Percentiles rank a stretch among this genome's conserved stretches.
Evolutionary conservation across 2,329 filamentous ascomycete species (phyloP).

Genomic region (Lachnellula arida): DNA sequence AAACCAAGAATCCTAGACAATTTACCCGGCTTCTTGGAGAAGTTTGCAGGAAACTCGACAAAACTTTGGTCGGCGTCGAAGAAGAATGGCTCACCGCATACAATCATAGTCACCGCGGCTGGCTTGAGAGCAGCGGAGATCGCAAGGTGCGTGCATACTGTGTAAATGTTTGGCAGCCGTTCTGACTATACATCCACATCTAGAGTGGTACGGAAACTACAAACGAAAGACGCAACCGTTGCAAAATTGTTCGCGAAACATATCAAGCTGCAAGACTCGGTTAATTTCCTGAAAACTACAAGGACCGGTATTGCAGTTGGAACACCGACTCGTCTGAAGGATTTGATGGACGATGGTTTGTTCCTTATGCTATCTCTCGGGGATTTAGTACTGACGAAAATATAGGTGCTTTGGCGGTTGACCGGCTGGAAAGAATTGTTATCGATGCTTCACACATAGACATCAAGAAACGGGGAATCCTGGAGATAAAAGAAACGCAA

Average conservation of each 20-base stretch:
- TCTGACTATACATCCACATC: conserved; percentile 9
- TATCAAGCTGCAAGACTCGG: conserved; percentile 87
- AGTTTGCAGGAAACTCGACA: conserved; percentile 52
- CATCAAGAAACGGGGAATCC: conserved; percentile 85
- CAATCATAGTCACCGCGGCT: conserved; percentile 79
- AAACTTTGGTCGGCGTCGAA: conserved; percentile 59
- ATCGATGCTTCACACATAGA: conserved; percentile 92
- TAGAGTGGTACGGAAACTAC: conserved; percentile 71
- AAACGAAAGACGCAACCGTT: conserved; percentile 70
- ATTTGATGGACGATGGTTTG: conserved; percentile 76
- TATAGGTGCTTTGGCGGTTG: conserved; percentile 62
- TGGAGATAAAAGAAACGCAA: conserved; percentile 94
- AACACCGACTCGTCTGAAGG: conserved; percentile 76
- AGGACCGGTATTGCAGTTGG: conserved; percentile 85
- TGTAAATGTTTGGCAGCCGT: background rate
- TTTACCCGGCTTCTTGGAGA: conserved; percentile 73
- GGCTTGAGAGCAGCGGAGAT: conserved; percentile 84
- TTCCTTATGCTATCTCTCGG: background rate
- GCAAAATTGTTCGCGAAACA: conserved; percentile 97
- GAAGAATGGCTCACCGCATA: conserved; percentile 73
- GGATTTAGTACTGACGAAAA: conserved; percentile 17
- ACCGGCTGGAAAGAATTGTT: conserved; percentile 71
- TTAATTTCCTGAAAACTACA: conserved; percentile 63
- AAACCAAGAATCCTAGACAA: conserved; percentile 64
- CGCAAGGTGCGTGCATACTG: conserved; percentile 51